Evolutionary conservation across 2,329 filamentous ascomycete species (phyloP).

Genomic region (Curvularia spicifera): DNA sequence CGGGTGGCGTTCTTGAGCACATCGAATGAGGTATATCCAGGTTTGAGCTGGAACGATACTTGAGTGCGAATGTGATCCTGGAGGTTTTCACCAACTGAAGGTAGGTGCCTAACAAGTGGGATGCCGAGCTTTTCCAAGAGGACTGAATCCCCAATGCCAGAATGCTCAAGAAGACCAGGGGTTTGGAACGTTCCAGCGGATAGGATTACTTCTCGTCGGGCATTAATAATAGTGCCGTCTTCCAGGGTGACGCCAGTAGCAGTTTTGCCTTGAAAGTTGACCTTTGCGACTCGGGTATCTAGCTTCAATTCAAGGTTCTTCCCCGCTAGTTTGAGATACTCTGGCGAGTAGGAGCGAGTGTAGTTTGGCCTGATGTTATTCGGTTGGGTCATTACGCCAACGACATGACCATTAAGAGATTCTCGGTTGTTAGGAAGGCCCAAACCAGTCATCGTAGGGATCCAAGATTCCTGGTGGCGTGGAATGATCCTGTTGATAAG

Average conservation of each 20-base stretch:
- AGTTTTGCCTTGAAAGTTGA: constrained; percentile 45
- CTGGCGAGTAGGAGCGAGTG: constrained; percentile 58
- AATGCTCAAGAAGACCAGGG: constrained; percentile 36
- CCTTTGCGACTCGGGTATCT: constrained; percentile 48
- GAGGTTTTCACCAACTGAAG: constrained; percentile 39
- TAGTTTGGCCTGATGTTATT: constrained; percentile 58
- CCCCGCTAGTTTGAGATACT: constrained; percentile 53
- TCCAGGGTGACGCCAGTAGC: constrained; percentile 44
- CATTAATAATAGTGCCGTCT: constrained; percentile 40
- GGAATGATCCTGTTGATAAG: constrained; percentile 55
- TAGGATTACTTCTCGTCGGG: constrained; percentile 38
- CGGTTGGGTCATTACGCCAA: constrained; percentile 60
- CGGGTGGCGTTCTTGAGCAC: constrained; percentile 37
- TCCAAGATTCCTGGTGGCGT: constrained; percentile 53
- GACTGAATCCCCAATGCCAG: constrained; percentile 30
- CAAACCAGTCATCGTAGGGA: constrained; percentile 56
- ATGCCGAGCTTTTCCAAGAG: constrained; percentile 28
- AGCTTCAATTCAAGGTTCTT: constrained; percentile 53
- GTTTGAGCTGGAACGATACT: constrained; percentile 31
- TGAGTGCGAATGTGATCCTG: constrained; percentile 46
- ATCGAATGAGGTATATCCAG: constrained; percentile 34
- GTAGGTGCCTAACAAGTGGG: constrained; percentile 26
- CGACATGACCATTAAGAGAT: constrained; percentile 58
- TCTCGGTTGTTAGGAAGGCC: constrained; percentile 53
- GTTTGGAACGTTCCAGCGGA: constrained; percentile 38